A percentile compares a stretch with the other conserved stretches of the same genome.
Evolutionary conservation across 1,139 yeast species (phyloP).

Genomic region (Petasospora rhodanensis): DNA sequence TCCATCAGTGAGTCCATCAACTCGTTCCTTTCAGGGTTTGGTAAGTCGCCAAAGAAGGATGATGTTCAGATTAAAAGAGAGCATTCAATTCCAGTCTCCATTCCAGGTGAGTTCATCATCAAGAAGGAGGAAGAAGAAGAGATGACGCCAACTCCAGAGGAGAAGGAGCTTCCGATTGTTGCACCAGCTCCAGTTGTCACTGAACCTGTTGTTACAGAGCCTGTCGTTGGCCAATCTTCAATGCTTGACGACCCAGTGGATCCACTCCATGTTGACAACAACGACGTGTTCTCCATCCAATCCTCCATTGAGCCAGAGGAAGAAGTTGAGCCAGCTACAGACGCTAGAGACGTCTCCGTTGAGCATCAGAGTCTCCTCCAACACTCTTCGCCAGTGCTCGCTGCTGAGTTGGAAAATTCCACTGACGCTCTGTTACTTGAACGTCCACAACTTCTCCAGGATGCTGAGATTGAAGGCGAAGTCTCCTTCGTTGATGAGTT

Average conservation of each 20-base stretch:
- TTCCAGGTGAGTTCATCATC: too few species aligned
- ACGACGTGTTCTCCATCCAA: constrained; percentile 6
- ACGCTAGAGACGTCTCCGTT: constrained; percentile 1
- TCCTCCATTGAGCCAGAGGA: constrained; percentile 7
- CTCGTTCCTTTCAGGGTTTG: constrained; percentile 15
- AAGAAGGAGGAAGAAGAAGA: not conserved
- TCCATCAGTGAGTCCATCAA: constrained; percentile 21
- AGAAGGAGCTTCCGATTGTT: too few species aligned
- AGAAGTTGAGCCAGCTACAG: constrained; percentile 1
- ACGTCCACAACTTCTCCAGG: constrained; percentile 11
- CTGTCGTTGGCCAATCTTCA: too few species aligned
- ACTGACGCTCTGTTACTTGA: constrained; percentile 4
- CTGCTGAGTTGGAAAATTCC: constrained; percentile 1
- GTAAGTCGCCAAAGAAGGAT: constrained; percentile 6
- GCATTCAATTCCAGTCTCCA: not conserved
- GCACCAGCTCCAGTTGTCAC: too few species aligned
- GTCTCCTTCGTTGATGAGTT: constrained; percentile 20
- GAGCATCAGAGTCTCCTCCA: constrained; percentile 7
- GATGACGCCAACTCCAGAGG: not conserved
- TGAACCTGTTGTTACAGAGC: not conserved
- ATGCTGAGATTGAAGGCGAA: constrained; percentile 8
- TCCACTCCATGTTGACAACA: constrained; percentile 1
- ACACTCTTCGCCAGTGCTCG: constrained; percentile 8
- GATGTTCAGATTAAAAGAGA: constrained; percentile 3
- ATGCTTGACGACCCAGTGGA: not conserved